phyloP scores from a whole-genome alignment of 805 yeast genomes.

The Tetrapisispora pingtungensis region DNA sequence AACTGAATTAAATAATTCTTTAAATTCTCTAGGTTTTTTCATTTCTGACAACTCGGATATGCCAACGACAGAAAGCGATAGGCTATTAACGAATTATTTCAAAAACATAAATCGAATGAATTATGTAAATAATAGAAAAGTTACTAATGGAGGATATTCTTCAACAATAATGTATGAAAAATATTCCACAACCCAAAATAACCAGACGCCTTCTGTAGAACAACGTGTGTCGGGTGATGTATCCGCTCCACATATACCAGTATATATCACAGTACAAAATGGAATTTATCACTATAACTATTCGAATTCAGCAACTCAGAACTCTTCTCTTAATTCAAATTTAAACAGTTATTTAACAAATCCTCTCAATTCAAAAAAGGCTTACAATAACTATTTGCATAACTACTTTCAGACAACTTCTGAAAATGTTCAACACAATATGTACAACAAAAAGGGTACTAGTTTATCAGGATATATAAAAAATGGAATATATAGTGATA shows the following conservation, averaged over 20 bases:
- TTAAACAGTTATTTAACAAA: background rate
- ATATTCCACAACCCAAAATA: no score
- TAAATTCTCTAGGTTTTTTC: background rate
- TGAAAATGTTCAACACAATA: no score
- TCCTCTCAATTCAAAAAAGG: background rate
- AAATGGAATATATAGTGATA: no score
- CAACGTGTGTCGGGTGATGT: no score
- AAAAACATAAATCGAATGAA: background rate
- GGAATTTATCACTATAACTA: background rate
- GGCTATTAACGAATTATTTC: background rate
- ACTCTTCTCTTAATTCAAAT: background rate
- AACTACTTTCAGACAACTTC: no score
- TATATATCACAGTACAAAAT: background rate
- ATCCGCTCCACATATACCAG: background rate
- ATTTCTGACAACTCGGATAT: slow-evolving; percentile 1
- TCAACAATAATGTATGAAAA: background rate
- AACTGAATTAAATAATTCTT: background rate
- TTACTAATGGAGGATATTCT: background rate
- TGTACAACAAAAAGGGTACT: no score
- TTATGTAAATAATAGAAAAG: background rate
- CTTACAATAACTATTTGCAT: no score
- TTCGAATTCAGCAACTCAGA: background rate
- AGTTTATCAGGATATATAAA: no score
- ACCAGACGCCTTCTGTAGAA: no score
- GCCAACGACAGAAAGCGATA: background rate